These are phyloP conservation scores for Lecanicillium sp. DNA, from an alignment of 2,329 filamentous ascomycete genomes.

Conservation along the genomic window DNA sequence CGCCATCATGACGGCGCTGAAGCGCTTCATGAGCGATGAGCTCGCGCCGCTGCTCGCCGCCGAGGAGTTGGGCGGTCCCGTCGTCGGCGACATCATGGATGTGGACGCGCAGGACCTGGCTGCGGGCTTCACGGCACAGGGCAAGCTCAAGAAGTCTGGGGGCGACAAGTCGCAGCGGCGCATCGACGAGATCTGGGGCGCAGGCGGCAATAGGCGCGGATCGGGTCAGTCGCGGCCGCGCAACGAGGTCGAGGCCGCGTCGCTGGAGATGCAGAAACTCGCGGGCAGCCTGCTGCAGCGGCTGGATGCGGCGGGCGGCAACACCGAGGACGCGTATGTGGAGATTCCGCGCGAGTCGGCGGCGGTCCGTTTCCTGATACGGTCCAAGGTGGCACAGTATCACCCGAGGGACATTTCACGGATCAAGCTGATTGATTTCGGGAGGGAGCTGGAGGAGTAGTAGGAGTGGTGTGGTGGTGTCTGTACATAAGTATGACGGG, in stretches of 20 bases:
- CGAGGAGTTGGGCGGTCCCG: slow-evolving; percentile 76
- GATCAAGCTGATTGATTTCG: slow-evolving; percentile 58
- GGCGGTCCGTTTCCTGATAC: slow-evolving; percentile 56
- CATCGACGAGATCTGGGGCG: slow-evolving; percentile 59
- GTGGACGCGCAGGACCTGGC: slow-evolving; percentile 53
- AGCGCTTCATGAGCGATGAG: slow-evolving; percentile 63
- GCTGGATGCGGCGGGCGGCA: slow-evolving; percentile 47
- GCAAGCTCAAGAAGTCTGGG: slow-evolving; percentile 47
- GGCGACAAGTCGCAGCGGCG: slow-evolving; percentile 50
- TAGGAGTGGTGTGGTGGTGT: not conserved
- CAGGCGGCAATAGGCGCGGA: slow-evolving; percentile 14
- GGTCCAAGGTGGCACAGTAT: slow-evolving; percentile 61
- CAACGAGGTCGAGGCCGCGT: slow-evolving; percentile 46
- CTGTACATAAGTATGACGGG: not conserved
- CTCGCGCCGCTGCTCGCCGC: slow-evolving; percentile 73
- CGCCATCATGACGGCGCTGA: slow-evolving; percentile 58
- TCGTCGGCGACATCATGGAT: slow-evolving; percentile 68
- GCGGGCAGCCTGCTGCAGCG: slow-evolving; percentile 56
- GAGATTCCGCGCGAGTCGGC: slow-evolving; percentile 54
- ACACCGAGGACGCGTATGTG: slow-evolving; percentile 53
- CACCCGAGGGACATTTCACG: slow-evolving; percentile 57
- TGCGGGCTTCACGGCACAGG: slow-evolving; percentile 54
- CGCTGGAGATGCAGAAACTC: slow-evolving; percentile 52
- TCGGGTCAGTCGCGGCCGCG: slow-evolving; percentile 25
- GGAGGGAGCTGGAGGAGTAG: slow-evolving; percentile 54